Evolutionary conservation across 2,329 filamentous ascomycete species (phyloP).

Genomic region (Penicillium nordicum): DNA sequence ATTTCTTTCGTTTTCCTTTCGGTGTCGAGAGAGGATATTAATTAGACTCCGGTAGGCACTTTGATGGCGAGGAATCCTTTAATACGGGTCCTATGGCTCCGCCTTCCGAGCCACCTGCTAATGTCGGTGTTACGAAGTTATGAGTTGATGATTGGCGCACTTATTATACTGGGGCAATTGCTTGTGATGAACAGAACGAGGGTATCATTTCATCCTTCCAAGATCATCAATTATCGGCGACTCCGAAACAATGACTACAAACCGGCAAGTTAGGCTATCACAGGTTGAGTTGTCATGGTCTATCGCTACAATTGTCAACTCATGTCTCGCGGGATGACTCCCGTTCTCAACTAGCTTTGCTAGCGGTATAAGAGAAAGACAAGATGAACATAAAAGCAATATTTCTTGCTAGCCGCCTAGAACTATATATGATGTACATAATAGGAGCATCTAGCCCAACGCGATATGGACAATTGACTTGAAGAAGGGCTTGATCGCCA

Average conservation of each 20-base stretch:
- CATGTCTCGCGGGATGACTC: neutral
- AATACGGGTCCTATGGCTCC: conserved; percentile 36
- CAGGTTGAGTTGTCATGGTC: neutral
- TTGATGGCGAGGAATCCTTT: conserved; percentile 47
- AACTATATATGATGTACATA: neutral
- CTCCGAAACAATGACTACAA: no score
- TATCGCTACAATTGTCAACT: neutral
- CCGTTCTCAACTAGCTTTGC: neutral
- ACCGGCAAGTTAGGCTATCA: neutral
- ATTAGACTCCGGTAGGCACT: conserved; percentile 37
- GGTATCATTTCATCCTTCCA: neutral
- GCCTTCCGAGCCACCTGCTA: conserved; percentile 15
- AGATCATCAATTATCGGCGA: no score
- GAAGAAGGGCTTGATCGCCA: neutral
- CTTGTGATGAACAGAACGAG: neutral
- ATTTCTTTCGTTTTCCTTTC: conserved; percentile 14
- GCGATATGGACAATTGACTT: neutral
- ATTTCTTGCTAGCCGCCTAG: neutral
- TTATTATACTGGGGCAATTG: no score
- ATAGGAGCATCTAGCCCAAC: neutral
- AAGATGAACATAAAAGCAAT: no score
- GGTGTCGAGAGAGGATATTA: conserved; percentile 18
- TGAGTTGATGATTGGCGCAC: conserved; percentile 2
- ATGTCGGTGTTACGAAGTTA: conserved; percentile 20
- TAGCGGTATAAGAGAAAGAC: no score